These are phyloP conservation scores for Phytophthora podocarpi DNA, from an alignment of 352 stramenopile species.

Conservation along the genomic window DNA sequence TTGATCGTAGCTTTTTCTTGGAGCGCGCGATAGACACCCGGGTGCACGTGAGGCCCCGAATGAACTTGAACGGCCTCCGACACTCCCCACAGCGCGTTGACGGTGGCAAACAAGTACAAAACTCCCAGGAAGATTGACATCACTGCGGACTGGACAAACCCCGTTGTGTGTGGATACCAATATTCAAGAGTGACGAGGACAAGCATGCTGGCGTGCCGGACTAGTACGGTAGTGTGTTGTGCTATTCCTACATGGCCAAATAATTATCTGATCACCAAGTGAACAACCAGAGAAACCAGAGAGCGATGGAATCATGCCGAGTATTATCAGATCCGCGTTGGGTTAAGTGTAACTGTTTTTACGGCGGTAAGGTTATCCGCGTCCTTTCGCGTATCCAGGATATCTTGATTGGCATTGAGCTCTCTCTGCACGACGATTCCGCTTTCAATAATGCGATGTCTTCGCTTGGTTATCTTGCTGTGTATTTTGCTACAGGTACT, in stretches of 20 bases:
- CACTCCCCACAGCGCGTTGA: neutral
- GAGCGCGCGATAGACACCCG: conserved; percentile 28
- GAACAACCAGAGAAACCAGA: no score
- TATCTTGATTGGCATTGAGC: conserved; percentile 5
- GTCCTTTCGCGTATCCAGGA: conserved; percentile 9
- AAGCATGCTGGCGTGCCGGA: neutral
- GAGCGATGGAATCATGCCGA: no score
- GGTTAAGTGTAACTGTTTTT: no score
- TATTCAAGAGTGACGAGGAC: neutral
- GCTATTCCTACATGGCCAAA: neutral
- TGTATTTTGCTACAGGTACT: conserved; percentile 8
- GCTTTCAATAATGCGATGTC: conserved; percentile 1
- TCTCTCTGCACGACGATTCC: no score
- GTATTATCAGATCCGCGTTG: neutral
- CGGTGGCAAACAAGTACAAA: conserved; percentile 2
- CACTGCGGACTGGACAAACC: neutral
- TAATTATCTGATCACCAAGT: neutral
- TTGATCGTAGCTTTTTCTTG: conserved; percentile 29
- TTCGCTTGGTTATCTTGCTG: neutral
- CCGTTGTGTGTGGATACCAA: no score
- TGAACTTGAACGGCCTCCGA: neutral
- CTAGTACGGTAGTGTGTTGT: neutral
- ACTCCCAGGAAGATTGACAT: neutral
- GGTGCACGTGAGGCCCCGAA: conserved; percentile 18
- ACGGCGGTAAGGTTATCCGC: no score